Conservation (phyloP, 345 rosid species). For the Citrus cavaleriei region DNA sequence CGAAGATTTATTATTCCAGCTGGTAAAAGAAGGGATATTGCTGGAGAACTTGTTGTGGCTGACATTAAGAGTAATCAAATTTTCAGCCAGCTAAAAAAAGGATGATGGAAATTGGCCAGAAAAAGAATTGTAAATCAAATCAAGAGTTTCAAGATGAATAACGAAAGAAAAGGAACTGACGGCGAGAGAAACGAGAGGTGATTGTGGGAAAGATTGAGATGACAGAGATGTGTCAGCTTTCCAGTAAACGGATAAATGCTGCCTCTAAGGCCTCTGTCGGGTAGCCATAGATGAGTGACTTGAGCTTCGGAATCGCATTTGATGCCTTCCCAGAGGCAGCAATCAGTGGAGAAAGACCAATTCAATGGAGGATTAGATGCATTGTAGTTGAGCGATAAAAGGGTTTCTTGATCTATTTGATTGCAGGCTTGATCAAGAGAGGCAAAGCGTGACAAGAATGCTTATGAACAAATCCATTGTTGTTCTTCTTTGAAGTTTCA, state of each 20-base stretch:
- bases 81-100: neutral
- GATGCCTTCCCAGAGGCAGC: slow-evolving; percentile 16
- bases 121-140: neutral
- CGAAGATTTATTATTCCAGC: neutral
- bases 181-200: neutral
- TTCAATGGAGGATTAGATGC: neutral
- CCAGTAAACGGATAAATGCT: too few species aligned
- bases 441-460: neutral
- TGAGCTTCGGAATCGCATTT: neutral
- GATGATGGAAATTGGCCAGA: neutral
- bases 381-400: neutral
- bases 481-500: neutral
- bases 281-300: slow-evolving; percentile 5
- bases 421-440: neutral
- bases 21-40: neutral
- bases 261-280: slow-evolving; percentile 10
- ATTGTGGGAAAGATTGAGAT: too few species aligned
- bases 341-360: neutral
- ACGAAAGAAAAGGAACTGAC: neutral
- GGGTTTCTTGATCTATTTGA: neutral
- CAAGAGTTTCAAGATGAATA: neutral
- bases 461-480: neutral
- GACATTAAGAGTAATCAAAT: neutral
- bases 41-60: neutral
- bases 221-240: too few species aligned